Percentiles rank a stretch among this genome's conserved stretches.
These are phyloP conservation scores for Moesziomyces globuligerus DNA, from an alignment of 1,284 basidiomycete species.

Conservation along the genomic window DNA sequence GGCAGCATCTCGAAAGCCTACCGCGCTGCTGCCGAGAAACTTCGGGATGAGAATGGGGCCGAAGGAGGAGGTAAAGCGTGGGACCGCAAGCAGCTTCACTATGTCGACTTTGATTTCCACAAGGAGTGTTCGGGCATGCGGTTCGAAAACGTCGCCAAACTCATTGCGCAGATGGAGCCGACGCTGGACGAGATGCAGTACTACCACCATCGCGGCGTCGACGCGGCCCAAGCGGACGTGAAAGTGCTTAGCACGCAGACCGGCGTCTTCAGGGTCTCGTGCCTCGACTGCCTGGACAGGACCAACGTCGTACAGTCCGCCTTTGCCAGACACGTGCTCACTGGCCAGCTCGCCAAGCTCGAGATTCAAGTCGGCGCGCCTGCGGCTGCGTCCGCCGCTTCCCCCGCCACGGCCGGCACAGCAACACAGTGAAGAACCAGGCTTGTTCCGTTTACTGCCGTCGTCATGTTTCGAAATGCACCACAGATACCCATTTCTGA, in stretches of 20 bases:
- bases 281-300: slow-evolving; percentile 92
- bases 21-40: slow-evolving; percentile 73
- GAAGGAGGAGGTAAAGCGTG: slow-evolving; percentile 79
- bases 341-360: slow-evolving; percentile 72
- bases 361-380: slow-evolving; percentile 27
- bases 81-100: slow-evolving; percentile 91
- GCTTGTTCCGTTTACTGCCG: too few species aligned
- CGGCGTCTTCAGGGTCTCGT: slow-evolving; percentile 93
- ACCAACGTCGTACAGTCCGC: slow-evolving; percentile 98
- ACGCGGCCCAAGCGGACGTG: slow-evolving; percentile 74
- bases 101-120: slow-evolving; percentile 97
- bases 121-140: slow-evolving; percentile 78
- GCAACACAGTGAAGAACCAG: too few species aligned
- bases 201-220: slow-evolving; percentile 57
- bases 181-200: slow-evolving; percentile 73
- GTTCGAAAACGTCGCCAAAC: slow-evolving; percentile 71
- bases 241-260: slow-evolving; percentile 71
- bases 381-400: not conserved
- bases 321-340: slow-evolving; percentile 83
- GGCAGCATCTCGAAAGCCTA: slow-evolving; percentile 82
- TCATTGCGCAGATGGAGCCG: slow-evolving; percentile 83
- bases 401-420: not conserved
- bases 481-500: too few species aligned
- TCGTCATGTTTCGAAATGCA: too few species aligned
- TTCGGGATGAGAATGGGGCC: slow-evolving; percentile 82